Conservation (phyloP, 352 stramenopile species). For the Globisporangium parvum region DNA sequence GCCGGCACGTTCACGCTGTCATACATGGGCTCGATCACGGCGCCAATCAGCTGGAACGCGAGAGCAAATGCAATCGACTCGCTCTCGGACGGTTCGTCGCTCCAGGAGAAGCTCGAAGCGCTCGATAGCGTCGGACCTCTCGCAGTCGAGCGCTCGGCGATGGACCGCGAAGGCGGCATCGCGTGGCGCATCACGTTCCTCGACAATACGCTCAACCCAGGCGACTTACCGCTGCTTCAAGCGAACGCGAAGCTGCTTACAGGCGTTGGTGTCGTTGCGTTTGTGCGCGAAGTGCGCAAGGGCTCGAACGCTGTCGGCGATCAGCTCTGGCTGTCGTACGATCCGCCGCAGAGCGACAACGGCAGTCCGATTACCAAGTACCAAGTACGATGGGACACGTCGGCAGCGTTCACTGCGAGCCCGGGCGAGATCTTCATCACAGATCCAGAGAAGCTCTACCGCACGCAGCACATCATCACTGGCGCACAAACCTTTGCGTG, state of each 20-base stretch:
- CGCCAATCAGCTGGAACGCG: conserved; percentile 43
- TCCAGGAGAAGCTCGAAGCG: conserved; percentile 71
- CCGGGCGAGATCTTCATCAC: conserved; percentile 40
- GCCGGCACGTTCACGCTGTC: conserved; percentile 50
- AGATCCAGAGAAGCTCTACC: conserved; percentile 46
- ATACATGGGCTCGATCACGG: conserved; percentile 36
- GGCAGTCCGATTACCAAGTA: conserved; percentile 65
- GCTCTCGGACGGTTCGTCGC: conserved; percentile 39
- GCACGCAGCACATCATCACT: conserved; percentile 45
- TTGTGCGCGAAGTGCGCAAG: conserved; percentile 45
- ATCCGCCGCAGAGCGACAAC: conserved; percentile 53
- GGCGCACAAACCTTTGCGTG: conserved; percentile 47
- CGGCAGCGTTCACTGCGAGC: conserved; percentile 38
- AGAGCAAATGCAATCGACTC: conserved; percentile 28
- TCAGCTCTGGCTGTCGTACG: conserved; percentile 73
- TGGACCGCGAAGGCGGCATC: conserved; percentile 54
- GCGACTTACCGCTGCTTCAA: conserved; percentile 45
- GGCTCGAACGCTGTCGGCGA: conserved; percentile 66
- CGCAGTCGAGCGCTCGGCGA: conserved; percentile 28
- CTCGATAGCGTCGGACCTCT: conserved; percentile 45
- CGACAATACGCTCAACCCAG: conserved; percentile 57
- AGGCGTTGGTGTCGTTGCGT: conserved; percentile 36
- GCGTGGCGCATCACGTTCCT: conserved; percentile 71
- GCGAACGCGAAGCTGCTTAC: conserved; percentile 26
- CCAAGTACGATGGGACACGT: conserved; percentile 61